Percentiles rank a stretch among this genome's conserved stretches.
Evolutionary conservation across 2,329 filamentous ascomycete genomes (phyloP).

Genomic region (Trichoderma sp.): DNA sequence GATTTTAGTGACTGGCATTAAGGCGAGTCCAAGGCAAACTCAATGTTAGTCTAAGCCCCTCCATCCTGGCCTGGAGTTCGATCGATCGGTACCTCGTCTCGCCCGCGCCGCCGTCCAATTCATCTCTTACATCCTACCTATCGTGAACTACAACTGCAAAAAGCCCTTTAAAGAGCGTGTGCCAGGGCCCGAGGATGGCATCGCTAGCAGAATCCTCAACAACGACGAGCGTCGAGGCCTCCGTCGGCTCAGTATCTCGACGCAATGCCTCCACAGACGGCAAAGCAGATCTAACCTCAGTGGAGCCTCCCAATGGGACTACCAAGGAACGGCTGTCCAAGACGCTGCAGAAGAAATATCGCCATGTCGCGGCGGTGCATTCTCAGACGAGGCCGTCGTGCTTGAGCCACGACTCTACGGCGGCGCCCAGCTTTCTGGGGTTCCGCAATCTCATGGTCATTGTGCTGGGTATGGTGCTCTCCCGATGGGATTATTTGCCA

Average conservation of each 20-base stretch:
- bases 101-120: background rate
- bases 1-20: background rate
- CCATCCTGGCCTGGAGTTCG: slow-evolving; percentile 10
- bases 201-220: slow-evolving; percentile 46
- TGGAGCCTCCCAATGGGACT: slow-evolving; percentile 31
- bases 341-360: slow-evolving; percentile 65
- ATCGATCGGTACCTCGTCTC: slow-evolving; percentile 9
- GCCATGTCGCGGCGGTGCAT: slow-evolving; percentile 89
- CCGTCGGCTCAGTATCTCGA: slow-evolving; percentile 34
- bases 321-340: slow-evolving; percentile 30
- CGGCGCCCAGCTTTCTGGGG: slow-evolving; percentile 81
- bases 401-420: slow-evolving; percentile 78
- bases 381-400: slow-evolving; percentile 71
- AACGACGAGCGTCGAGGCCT: slow-evolving; percentile 39
- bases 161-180: background rate
- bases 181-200: slow-evolving; percentile 10
- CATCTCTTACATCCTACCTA: background rate
- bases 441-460: slow-evolving; percentile 97
- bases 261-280: slow-evolving; percentile 28
- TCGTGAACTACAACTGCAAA: background rate
- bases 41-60: slow-evolving; percentile 17
- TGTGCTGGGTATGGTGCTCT: slow-evolving; percentile 66
- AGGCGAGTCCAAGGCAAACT: slow-evolving; percentile 12
- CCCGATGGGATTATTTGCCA: background rate
- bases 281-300: slow-evolving; percentile 34